Percentiles rank a stretch among this genome's conserved stretches.
Conservation (phyloP, 257 asterid genomes). For the Solanum bulbocastanum region DNA sequence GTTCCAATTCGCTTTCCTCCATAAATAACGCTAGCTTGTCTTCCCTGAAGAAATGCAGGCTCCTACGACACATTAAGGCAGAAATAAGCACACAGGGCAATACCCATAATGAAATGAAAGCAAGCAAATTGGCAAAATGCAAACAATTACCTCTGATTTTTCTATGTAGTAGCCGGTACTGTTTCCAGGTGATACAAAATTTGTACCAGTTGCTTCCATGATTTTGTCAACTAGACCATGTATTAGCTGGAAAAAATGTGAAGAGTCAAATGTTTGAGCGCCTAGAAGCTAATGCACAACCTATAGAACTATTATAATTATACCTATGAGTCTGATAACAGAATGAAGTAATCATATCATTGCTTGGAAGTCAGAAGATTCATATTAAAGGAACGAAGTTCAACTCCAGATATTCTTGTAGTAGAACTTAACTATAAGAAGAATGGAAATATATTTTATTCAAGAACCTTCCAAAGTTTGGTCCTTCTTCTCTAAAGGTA, state of each 20-base stretch:
- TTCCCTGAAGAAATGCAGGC: conserved; percentile 73
- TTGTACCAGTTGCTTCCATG: conserved; percentile 71
- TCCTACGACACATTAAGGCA: conserved; percentile 32
- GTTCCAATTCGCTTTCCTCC: conserved; percentile 43
- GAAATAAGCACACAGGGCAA: background rate
- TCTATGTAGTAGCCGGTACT: conserved; percentile 61
- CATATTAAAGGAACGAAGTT: background rate
- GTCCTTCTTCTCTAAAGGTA: background rate
- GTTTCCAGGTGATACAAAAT: conserved; percentile 58
- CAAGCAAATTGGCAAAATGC: background rate
- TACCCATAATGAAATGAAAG: background rate
- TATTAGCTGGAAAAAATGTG: conserved; percentile 44
- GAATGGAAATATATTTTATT: background rate
- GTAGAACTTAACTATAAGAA: background rate
- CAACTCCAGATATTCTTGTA: background rate
- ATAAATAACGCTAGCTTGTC: conserved; percentile 63
- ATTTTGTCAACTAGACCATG: conserved; percentile 88
- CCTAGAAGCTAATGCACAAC: background rate
- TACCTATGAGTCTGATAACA: background rate
- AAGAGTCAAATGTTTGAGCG: background rate
- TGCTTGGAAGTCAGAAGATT: background rate
- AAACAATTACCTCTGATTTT: conserved; percentile 53
- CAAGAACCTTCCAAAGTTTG: background rate
- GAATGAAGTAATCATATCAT: background rate
- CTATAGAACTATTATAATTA: background rate